Conservation (phyloP, 257 asterid genomes). For the Salvia hispanica region DNA sequence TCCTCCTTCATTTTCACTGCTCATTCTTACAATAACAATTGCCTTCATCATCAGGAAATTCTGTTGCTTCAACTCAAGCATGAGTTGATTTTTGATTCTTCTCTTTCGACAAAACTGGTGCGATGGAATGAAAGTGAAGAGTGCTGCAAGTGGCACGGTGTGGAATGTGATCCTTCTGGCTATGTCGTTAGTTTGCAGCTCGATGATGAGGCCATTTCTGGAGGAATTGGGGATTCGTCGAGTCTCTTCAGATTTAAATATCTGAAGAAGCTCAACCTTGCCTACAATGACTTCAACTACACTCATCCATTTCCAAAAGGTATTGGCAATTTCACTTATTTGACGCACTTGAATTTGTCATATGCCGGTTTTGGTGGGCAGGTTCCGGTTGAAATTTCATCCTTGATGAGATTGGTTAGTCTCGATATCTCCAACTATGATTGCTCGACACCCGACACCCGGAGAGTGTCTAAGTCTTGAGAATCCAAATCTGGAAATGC, state of each 20-base stretch:
- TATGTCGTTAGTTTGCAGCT: neutral
- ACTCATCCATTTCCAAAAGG: neutral
- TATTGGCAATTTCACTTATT: neutral
- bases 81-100: neutral
- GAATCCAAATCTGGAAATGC: neutral
- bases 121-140: neutral
- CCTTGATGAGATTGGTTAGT: neutral
- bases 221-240: neutral
- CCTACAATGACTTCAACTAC: neutral
- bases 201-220: neutral
- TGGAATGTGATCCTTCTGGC: neutral
- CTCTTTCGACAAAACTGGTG: neutral
- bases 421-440: neutral
- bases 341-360: slow-evolving; percentile 9
- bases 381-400: neutral
- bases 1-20: neutral
- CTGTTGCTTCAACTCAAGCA: neutral
- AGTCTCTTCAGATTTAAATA: neutral
- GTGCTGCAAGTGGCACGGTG: neutral
- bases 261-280: neutral
- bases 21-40: neutral
- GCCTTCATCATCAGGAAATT: neutral
- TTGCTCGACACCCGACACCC: neutral
- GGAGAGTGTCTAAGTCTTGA: neutral
- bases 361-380: neutral